These are phyloP conservation scores for Herpomyces periplanetae DNA, from an alignment of 2,329 filamentous ascomycete species.

Conservation along the genomic window DNA sequence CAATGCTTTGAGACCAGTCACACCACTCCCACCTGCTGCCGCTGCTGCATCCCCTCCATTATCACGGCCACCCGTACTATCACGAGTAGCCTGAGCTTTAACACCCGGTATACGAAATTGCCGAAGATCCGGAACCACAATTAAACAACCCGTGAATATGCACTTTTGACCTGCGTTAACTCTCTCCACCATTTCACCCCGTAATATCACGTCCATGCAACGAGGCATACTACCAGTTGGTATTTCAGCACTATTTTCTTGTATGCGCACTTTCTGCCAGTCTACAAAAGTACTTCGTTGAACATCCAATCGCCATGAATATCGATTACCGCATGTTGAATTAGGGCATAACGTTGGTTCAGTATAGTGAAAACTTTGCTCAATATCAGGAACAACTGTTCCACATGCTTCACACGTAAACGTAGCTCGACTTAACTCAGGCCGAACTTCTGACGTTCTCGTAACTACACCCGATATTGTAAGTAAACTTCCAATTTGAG, in stretches of 20 bases:
- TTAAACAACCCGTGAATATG: slow-evolving; percentile 78
- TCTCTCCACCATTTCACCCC: slow-evolving; percentile 85
- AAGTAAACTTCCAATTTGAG: slow-evolving; percentile 61
- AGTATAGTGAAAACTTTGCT: slow-evolving; percentile 89
- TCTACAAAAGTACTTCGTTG: slow-evolving; percentile 88
- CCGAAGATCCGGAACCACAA: slow-evolving; percentile 84
- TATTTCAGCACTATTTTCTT: slow-evolving; percentile 93
- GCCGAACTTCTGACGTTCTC: slow-evolving; percentile 75
- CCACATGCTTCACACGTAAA: slow-evolving; percentile 71
- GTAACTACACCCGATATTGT: slow-evolving; percentile 93
- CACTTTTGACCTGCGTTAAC: slow-evolving; percentile 94
- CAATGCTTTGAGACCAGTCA: slow-evolving; percentile 56
- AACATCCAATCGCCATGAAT: slow-evolving; percentile 88
- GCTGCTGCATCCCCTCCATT: too few species aligned
- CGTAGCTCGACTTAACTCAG: slow-evolving; percentile 61
- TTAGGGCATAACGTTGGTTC: slow-evolving; percentile 91
- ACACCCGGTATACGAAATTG: slow-evolving; percentile 66
- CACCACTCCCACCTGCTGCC: slow-evolving; percentile 44
- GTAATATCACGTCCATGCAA: slow-evolving; percentile 81
- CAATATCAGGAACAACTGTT: slow-evolving; percentile 47
- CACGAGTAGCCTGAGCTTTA: slow-evolving; percentile 30
- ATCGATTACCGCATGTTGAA: slow-evolving; percentile 40
- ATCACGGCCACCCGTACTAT: slow-evolving; percentile 31
- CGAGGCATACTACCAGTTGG: slow-evolving; percentile 93
- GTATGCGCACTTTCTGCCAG: slow-evolving; percentile 93